phyloP scores from a whole-genome alignment of 139 green algal species.

The Chlorella sorokiniana region DNA sequence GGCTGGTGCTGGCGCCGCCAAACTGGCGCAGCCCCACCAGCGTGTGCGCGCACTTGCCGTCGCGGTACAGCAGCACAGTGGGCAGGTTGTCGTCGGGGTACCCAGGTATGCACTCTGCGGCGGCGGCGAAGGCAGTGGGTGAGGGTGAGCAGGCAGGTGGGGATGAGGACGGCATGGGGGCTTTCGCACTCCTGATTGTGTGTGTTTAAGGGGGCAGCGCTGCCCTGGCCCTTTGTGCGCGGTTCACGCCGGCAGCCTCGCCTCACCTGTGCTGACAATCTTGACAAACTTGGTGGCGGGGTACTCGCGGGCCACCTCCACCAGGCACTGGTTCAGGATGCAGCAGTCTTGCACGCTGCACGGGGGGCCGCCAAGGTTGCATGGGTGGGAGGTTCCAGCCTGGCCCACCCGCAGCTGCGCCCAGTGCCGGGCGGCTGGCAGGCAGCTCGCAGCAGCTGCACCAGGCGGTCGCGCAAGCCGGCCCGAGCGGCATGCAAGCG shows the following conservation, averaged over 20 bases:
- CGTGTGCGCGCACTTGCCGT: constrained; percentile 61
- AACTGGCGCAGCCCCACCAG: constrained; percentile 76
- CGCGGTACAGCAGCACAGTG: constrained; percentile 89
- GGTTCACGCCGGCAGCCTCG: not conserved
- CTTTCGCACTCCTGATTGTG: not conserved
- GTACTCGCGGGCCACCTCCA: constrained; percentile 79
- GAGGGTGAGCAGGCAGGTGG: constrained; percentile 53
- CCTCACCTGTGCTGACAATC: constrained; percentile 75
- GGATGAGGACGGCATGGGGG: not conserved
- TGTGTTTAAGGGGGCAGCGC: not conserved
- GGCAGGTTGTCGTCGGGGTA: constrained; percentile 93
- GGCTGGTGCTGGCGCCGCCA: constrained; percentile 67
- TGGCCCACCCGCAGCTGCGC: no score
- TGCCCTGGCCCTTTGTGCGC: not conserved
- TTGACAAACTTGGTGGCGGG: constrained; percentile 87
- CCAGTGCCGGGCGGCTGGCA: not conserved
- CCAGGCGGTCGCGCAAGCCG: no score
- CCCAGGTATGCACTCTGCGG: constrained; percentile 49
- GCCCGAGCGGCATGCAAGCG: not conserved
- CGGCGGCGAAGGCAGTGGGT: not conserved
- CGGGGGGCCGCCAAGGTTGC: not conserved
- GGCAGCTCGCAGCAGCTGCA: not conserved
- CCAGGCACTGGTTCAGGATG: constrained; percentile 70
- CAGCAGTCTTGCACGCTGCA: constrained; percentile 65
- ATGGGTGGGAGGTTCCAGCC: not conserved